Evolutionary conservation across 805 yeast genomes (phyloP).

Genomic region (Cyberlindnera mrakii): DNA sequence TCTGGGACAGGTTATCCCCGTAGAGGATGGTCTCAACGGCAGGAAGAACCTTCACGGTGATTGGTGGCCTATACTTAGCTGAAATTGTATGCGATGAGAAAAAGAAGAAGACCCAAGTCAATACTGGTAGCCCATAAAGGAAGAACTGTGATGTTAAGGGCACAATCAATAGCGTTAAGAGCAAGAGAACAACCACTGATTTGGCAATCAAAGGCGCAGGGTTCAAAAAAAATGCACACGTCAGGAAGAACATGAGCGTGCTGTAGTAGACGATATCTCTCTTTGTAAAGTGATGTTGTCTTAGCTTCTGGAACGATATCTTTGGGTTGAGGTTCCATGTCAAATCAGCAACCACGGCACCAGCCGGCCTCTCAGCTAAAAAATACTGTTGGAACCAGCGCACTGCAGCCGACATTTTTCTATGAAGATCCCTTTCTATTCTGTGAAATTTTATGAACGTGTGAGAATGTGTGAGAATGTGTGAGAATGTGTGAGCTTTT

Average conservation of each 20-base stretch:
- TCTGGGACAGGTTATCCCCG: constrained; percentile 83
- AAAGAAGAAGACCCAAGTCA: constrained; percentile 80
- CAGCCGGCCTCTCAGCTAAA: constrained; percentile 46
- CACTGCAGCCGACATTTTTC: constrained; percentile 15
- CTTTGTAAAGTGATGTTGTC: constrained; percentile 34
- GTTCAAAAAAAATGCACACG: constrained; percentile 51
- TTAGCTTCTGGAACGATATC: constrained; percentile 34
- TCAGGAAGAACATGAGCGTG: constrained; percentile 44
- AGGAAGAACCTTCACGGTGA: constrained; percentile 81
- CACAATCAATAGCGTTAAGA: constrained; percentile 42
- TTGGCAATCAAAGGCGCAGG: constrained; percentile 45
- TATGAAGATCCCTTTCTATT: background rate
- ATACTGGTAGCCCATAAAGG: constrained; percentile 74
- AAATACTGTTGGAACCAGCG: constrained; percentile 44
- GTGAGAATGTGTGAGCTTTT: background rate
- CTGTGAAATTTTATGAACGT: background rate
- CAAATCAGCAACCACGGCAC: constrained; percentile 44
- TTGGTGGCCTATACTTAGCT: constrained; percentile 74
- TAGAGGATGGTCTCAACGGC: constrained; percentile 87
- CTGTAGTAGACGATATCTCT: constrained; percentile 50
- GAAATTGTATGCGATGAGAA: constrained; percentile 75
- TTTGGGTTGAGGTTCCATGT: constrained; percentile 42
- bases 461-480: too few relatives aligned
- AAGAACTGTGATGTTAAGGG: constrained; percentile 85
- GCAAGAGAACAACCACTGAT: constrained; percentile 31